Conservation (phyloP, 148 eudicot species). For the Salicornia ramosissima region DNA sequence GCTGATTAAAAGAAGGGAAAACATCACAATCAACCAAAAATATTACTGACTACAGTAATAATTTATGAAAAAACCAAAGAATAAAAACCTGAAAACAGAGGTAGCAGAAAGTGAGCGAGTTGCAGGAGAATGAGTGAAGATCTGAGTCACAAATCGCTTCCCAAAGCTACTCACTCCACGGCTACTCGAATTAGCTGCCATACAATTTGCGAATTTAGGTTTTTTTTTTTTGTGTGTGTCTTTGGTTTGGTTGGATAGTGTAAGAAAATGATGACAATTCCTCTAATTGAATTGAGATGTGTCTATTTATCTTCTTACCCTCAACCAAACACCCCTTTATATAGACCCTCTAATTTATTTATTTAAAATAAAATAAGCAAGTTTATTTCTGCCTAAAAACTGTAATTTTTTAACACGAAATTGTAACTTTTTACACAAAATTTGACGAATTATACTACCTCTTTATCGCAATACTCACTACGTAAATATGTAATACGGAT, state of each 20-base stretch:
- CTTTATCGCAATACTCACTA: no score
- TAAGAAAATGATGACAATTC: not conserved
- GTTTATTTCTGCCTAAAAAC: no score
- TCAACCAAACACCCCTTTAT: not conserved
- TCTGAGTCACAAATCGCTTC: constrained; percentile 22
- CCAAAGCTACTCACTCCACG: constrained; percentile 17
- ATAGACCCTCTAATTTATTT: no score
- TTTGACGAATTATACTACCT: no score
- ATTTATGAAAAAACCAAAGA: not conserved
- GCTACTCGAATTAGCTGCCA: constrained; percentile 29
- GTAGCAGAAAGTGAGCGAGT: constrained; percentile 17
- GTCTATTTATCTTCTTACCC: not conserved
- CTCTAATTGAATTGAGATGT: not conserved
- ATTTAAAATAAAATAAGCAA: no score
- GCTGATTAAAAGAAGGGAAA: not conserved
- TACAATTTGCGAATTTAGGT: not conserved
- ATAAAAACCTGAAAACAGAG: constrained; percentile 13
- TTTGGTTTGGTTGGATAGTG: not conserved
- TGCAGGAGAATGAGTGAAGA: constrained; percentile 3
- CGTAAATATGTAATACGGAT: no score
- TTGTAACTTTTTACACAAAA: no score
- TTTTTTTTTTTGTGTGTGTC: not conserved
- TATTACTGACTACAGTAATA: no score
- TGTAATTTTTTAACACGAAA: no score
- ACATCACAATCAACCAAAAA: not conserved